Conservation (phyloP, 176 grass and related monocot species). For the Rhynchospora breviuscula region DNA sequence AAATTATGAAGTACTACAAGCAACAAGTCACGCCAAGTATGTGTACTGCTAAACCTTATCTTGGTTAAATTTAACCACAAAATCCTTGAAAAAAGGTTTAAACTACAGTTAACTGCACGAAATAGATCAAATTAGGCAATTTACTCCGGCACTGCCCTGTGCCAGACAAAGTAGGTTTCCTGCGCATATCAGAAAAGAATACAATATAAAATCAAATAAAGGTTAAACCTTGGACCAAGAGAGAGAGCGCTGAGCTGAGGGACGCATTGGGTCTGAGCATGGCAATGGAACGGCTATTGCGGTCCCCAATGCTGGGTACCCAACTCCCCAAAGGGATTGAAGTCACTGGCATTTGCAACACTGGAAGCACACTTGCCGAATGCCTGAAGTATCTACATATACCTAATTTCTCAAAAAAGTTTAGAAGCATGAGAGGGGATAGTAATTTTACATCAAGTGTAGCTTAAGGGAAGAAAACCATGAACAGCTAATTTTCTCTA, state of each 20-base stretch:
- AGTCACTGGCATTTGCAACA: conserved; percentile 73
- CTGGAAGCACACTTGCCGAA: conserved; percentile 73
- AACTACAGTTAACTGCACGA: neutral
- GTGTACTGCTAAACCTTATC: neutral
- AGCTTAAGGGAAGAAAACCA: neutral
- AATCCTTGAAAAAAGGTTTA: neutral
- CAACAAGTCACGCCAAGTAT: neutral
- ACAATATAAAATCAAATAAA: neutral
- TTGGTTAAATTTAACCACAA: neutral
- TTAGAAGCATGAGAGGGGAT: conserved; percentile 16
- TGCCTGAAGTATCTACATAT: conserved; percentile 94
- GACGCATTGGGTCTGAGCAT: conserved; percentile 59
- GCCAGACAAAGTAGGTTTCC: neutral
- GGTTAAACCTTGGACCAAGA: conserved; percentile 77
- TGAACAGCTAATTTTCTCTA: neutral
- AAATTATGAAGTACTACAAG: neutral
- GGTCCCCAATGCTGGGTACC: conserved; percentile 83
- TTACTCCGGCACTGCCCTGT: neutral
- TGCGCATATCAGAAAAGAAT: neutral
- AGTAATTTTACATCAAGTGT: conserved; percentile 8
- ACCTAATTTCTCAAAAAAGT: conserved; percentile 47
- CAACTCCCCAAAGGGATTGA: conserved; percentile 85
- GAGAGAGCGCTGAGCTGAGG: conserved; percentile 72
- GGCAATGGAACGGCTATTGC: conserved; percentile 56
- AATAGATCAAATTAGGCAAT: neutral